phyloP scores from a whole-genome alignment of 306 rosid species.

The Ormosia emarginata region DNA sequence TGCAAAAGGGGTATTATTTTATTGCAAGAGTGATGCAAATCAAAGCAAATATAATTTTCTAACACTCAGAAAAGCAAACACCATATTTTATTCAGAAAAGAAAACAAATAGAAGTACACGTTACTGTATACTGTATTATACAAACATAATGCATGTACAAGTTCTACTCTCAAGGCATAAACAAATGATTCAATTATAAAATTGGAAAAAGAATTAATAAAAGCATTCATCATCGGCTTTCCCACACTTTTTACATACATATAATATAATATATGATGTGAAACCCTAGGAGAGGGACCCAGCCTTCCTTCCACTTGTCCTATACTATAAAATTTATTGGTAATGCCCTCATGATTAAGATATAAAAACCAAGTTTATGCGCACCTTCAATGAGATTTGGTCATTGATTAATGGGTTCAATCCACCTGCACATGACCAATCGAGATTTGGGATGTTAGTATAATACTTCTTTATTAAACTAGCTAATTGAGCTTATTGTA shows the following conservation, averaged over 20 bases:
- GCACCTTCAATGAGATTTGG: conserved; percentile 37
- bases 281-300: conserved; percentile 38
- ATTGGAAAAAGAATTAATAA: conserved; percentile 12
- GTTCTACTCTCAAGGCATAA: conserved; percentile 8
- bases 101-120: conserved; percentile 26
- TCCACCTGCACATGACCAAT: conserved; percentile 51
- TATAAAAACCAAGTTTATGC: conserved; percentile 26
- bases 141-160: conserved; percentile 19
- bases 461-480: conserved; percentile 24
- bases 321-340: conserved; percentile 6
- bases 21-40: conserved; percentile 25
- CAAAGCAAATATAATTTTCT: conserved; percentile 28
- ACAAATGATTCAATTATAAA: conserved; percentile 26
- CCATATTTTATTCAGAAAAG: conserved; percentile 9
- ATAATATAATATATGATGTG: conserved; percentile 9
- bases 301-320: conserved; percentile 41
- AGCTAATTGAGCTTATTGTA: conserved; percentile 25
- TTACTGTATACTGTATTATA: conserved; percentile 14
- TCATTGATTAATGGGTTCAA: conserved; percentile 34
- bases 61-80: conserved; percentile 18
- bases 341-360: conserved; percentile 29
- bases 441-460: conserved; percentile 17
- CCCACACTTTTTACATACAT: conserved; percentile 25
- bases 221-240: conserved; percentile 34
- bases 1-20: conserved; percentile 35